Percentiles rank a stretch among this genome's conserved stretches.
These are phyloP conservation scores for Arthrinium puccinioides DNA, from an alignment of 2,329 filamentous ascomycete species.

Conservation along the genomic window DNA sequence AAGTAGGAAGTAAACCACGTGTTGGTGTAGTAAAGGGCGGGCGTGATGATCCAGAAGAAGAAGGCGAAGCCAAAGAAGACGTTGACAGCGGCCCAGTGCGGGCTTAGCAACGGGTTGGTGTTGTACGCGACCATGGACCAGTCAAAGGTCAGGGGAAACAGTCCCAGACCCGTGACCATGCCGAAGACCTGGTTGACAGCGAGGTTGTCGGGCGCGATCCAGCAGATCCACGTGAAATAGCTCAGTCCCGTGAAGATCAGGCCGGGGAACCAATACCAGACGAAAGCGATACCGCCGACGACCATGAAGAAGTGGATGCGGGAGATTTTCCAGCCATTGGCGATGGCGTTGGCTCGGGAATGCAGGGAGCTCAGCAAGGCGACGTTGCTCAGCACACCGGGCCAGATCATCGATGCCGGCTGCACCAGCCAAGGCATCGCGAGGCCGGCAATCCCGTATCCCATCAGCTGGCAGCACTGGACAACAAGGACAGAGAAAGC, in stretches of 20 bases:
- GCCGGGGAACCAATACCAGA: slow-evolving; percentile 47
- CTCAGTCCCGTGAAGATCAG: slow-evolving; percentile 41
- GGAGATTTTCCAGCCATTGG: slow-evolving; percentile 36
- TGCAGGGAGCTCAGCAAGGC: slow-evolving; percentile 39
- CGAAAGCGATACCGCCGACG: slow-evolving; percentile 37
- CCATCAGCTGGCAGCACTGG: slow-evolving; percentile 26
- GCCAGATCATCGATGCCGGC: slow-evolving; percentile 45
- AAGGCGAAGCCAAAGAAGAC: slow-evolving; percentile 32
- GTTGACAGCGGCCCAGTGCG: slow-evolving; percentile 39
- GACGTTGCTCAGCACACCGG: slow-evolving; percentile 37
- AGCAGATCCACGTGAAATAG: slow-evolving; percentile 38
- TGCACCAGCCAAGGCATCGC: slow-evolving; percentile 36
- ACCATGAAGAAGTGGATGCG: slow-evolving; percentile 35
- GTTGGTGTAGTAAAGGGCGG: slow-evolving; percentile 38
- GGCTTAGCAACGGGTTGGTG: slow-evolving; percentile 30
- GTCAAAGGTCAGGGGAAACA: slow-evolving; percentile 38
- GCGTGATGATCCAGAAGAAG: slow-evolving; percentile 39
- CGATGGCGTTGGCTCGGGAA: slow-evolving; percentile 29
- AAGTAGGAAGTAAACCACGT: slow-evolving; percentile 45
- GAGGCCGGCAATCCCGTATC: slow-evolving; percentile 44
- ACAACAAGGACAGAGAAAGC: slow-evolving; percentile 16
- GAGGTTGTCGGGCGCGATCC: slow-evolving; percentile 38
- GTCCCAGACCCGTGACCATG: slow-evolving; percentile 27
- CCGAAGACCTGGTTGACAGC: slow-evolving; percentile 44
- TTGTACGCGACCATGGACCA: slow-evolving; percentile 34